These are phyloP conservation scores for Coriaria nepalensis DNA, from an alignment of 306 rosid species.

Conservation along the genomic window DNA sequence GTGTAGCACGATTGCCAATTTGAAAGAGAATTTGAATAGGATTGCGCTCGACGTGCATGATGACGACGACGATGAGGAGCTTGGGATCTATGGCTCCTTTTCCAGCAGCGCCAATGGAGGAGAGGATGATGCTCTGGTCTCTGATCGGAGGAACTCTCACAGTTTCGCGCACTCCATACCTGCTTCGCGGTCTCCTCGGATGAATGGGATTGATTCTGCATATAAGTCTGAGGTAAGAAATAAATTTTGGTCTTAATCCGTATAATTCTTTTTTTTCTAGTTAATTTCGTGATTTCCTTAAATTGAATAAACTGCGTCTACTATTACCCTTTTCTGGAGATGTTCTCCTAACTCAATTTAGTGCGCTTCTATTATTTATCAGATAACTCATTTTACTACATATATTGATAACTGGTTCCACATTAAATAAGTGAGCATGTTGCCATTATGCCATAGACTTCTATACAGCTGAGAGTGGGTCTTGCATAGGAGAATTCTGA, in stretches of 20 bases:
- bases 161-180: constrained; percentile 38
- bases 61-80: constrained; percentile 43
- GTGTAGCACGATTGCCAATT: constrained; percentile 34
- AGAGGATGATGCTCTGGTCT: constrained; percentile 19
- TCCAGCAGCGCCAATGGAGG: constrained; percentile 14
- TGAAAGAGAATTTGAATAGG: constrained; percentile 77
- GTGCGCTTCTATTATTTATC: no score
- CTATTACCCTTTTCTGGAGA: no score
- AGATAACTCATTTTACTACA: not conserved
- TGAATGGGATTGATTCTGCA: constrained; percentile 41
- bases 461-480: no score
- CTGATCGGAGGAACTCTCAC: constrained; percentile 67
- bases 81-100: constrained; percentile 23
- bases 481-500: no score
- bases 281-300: not conserved
- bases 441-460: no score
- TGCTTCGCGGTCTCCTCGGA: constrained; percentile 28
- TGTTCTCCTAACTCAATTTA: no score
- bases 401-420: no score
- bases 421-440: no score
- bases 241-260: not conserved
- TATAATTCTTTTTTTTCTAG: not conserved
- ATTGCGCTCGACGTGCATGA: constrained; percentile 80
- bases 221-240: constrained; percentile 39
- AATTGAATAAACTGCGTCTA: not conserved